Evolutionary conservation across 1,284 basidiomycete genomes (phyloP), one percentile per base, ranked within the genome.

Genomic region (Ustilago tritici): DNA sequence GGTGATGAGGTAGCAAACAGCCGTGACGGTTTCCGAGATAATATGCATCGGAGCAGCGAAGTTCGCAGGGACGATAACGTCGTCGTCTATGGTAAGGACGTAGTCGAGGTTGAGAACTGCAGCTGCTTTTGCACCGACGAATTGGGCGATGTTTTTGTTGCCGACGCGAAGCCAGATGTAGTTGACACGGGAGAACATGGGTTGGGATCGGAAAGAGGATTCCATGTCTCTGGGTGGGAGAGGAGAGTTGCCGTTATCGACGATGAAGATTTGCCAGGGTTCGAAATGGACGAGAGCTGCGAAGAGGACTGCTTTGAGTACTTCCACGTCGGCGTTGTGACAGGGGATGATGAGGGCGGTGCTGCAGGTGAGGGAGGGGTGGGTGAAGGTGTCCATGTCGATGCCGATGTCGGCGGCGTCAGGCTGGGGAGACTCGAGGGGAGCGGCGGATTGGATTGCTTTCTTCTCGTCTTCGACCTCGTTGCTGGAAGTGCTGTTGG

Each of bases 131-230:
- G 67, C 67, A 23, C 72, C 67, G 46, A 75, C 72, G 17, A 70
- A 75, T 53, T 75, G 66, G 14, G 72, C 66, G 35, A 75, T 70
- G 63, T 70, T 75, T 47, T 75, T 75, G 72, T 75, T 75, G 6
- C 67, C 72, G 14, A 70, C 43, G 34, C 63, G 67, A 17, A 65
- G 54, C 72, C 72, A 75, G 54, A 75, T 63, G 66, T 75, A 75
- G 57, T 75, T 75, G 72, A 75, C 54, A 10, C 67, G 63, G 0
- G 61, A 32, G 50, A 70, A 66, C 60, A 75, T 70, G 34, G 70
- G 70, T 17, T 73, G 70, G 8, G 59, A 46, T 9, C 70, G 64
- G 23, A 73, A 64, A 10, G 56, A 52, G 31, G 23, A 28, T 41
- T 73, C 70, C 61, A 70, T 55, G 28, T 66, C 54, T 1, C 28